A percentile compares a stretch with the other conserved stretches of the same genome.
phyloP scores from a whole-genome alignment of 2,329 filamentous ascomycete genomes.

The Aphanocladium album region DNA sequence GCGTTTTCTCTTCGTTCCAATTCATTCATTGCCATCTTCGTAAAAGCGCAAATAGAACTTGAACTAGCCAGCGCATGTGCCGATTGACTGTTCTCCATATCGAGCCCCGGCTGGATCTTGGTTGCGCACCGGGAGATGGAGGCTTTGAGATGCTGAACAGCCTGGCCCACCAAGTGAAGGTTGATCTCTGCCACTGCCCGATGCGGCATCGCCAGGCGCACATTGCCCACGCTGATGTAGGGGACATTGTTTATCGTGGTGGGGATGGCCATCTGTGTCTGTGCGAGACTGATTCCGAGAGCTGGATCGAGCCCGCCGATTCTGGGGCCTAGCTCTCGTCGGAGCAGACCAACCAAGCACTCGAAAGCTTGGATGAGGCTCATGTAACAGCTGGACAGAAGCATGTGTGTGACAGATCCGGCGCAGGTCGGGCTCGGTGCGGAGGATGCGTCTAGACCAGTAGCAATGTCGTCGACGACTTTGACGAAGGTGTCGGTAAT shows the following conservation, averaged over 20 bases:
- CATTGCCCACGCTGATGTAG: neutral
- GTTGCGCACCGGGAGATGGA: constrained; percentile 1
- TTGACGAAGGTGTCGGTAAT: constrained; percentile 4
- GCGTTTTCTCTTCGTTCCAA: neutral
- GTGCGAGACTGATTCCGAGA: neutral
- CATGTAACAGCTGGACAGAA: constrained; percentile 13
- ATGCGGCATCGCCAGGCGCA: constrained; percentile 6
- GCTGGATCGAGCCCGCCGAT: neutral
- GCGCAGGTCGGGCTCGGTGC: neutral
- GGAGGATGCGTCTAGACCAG: neutral
- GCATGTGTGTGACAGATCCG: neutral
- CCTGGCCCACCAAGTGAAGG: constrained; percentile 10
- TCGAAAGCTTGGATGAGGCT: constrained; percentile 11
- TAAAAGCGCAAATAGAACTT: neutral
- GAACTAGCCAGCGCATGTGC: neutral
- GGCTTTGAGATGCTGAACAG: constrained; percentile 5
- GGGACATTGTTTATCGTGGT: neutral
- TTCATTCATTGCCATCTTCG: neutral
- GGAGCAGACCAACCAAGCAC: neutral
- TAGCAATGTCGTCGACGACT: neutral
- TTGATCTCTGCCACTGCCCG: constrained; percentile 10
- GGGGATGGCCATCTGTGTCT: neutral
- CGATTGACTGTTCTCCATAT: neutral
- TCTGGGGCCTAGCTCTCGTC: neutral
- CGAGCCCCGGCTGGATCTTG: neutral